Conservation (phyloP, 768 basidiomycete species). For the Tricholoma hemisulphureum region DNA sequence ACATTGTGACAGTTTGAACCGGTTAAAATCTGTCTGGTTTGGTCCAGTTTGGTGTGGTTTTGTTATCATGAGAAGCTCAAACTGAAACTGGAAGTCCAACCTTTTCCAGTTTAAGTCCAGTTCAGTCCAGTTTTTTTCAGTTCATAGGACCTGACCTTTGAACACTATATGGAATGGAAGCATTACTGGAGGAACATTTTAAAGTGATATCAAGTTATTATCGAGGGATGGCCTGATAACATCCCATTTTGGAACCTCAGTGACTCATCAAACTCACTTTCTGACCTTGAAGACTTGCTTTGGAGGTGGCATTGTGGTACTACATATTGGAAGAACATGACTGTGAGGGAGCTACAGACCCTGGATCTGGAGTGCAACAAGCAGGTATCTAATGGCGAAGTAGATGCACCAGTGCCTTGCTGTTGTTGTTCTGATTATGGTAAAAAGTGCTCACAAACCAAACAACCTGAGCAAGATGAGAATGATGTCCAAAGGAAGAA, state of each 20-base stretch:
- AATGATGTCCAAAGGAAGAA: background rate
- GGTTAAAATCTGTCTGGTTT: no score
- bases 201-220: conserved; percentile 8
- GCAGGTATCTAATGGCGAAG: background rate
- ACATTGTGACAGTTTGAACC: no score
- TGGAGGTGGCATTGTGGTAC: conserved; percentile 9
- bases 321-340: conserved; percentile 12
- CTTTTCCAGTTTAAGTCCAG: no score
- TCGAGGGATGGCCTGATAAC: conserved; percentile 16
- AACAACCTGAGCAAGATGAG: background rate
- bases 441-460: background rate
- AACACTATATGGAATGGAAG: conserved; percentile 19
- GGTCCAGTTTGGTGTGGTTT: no score
- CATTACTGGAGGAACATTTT: conserved; percentile 17
- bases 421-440: background rate
- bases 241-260: conserved; percentile 20
- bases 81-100: no score
- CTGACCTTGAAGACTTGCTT: conserved; percentile 11
- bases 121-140: no score
- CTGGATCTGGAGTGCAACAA: background rate
- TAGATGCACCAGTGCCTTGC: background rate
- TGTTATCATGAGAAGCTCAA: no score
- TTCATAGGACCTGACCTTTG: no score
- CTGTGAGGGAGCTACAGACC: conserved; percentile 5
- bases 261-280: conserved; percentile 5